phyloP scores from a whole-genome alignment of 805 yeast genomes.

The Spathaspora passalidarum region DNA sequence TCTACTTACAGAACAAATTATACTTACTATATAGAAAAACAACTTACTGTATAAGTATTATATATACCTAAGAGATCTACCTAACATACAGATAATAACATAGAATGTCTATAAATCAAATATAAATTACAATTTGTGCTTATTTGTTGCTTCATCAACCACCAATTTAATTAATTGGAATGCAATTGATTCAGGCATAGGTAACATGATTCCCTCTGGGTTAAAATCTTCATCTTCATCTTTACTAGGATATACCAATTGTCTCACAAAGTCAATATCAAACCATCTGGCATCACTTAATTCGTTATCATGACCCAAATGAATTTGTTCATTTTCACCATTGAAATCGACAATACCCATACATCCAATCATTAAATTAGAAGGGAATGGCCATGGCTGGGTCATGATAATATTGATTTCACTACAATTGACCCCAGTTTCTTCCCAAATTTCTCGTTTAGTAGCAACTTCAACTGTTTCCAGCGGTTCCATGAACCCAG shows the following conservation, averaged over 20 bases:
- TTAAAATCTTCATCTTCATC: slow-evolving; percentile 19
- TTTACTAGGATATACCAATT: slow-evolving; percentile 28
- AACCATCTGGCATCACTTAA: slow-evolving; percentile 87
- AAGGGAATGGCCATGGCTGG: slow-evolving; percentile 99
- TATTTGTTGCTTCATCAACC: slow-evolving; percentile 23
- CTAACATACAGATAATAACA: too few species aligned
- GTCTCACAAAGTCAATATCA: slow-evolving; percentile 48
- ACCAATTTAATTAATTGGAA: slow-evolving; percentile 40
- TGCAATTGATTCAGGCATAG: slow-evolving; percentile 45
- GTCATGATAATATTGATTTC: slow-evolving; percentile 62
- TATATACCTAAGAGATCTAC: too few species aligned
- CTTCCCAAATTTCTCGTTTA: slow-evolving; percentile 90
- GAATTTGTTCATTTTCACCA: slow-evolving; percentile 60
- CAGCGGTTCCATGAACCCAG: slow-evolving; percentile 95
- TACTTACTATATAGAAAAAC: too few species aligned
- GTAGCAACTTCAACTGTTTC: slow-evolving; percentile 90
- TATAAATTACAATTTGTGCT: slow-evolving; percentile 4
- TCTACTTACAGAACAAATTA: too few species aligned
- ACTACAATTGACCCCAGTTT: slow-evolving; percentile 73
- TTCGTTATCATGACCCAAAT: slow-evolving; percentile 82
- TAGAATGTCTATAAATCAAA: neutral
- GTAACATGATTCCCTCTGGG: slow-evolving; percentile 39
- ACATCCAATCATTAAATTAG: slow-evolving; percentile 91
- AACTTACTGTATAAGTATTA: too few species aligned
- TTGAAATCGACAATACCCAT: slow-evolving; percentile 72